Evolutionary conservation across 345 rosid genomes (phyloP).

Genomic region (Salix viminalis): DNA sequence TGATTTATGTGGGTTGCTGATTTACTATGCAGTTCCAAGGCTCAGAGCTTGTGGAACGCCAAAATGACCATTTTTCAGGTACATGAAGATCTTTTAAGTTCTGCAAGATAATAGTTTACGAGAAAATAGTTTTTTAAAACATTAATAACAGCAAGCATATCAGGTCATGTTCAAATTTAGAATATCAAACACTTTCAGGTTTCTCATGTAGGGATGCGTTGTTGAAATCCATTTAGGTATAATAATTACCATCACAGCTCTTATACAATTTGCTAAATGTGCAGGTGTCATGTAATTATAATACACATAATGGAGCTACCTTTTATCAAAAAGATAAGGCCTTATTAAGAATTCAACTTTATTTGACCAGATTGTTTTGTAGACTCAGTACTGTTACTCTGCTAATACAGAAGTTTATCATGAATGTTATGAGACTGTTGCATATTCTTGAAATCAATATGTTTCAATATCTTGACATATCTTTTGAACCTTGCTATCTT

Average conservation of each 20-base stretch:
- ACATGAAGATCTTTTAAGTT: slow-evolving; percentile 5
- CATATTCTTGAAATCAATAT: not conserved
- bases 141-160: not conserved
- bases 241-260: too few species aligned
- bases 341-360: not conserved
- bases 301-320: not conserved
- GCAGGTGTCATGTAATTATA: too few species aligned
- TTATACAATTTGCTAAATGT: too few species aligned
- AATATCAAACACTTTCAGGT: not conserved
- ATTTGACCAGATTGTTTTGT: not conserved
- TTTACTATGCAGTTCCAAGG: slow-evolving; percentile 58
- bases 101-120: not conserved
- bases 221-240: not conserved
- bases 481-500: slow-evolving; percentile 11
- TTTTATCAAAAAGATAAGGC: not conserved
- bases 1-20: not conserved
- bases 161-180: not conserved
- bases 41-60: slow-evolving; percentile 59
- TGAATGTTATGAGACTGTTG: not conserved
- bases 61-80: slow-evolving; percentile 75
- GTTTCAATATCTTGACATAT: not conserved
- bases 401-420: not conserved
- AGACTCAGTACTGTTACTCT: not conserved
- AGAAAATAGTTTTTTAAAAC: not conserved
- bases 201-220: not conserved